Evolutionary conservation across 2,329 filamentous ascomycete species (phyloP).

Genomic region (Botrytis squamosa): DNA sequence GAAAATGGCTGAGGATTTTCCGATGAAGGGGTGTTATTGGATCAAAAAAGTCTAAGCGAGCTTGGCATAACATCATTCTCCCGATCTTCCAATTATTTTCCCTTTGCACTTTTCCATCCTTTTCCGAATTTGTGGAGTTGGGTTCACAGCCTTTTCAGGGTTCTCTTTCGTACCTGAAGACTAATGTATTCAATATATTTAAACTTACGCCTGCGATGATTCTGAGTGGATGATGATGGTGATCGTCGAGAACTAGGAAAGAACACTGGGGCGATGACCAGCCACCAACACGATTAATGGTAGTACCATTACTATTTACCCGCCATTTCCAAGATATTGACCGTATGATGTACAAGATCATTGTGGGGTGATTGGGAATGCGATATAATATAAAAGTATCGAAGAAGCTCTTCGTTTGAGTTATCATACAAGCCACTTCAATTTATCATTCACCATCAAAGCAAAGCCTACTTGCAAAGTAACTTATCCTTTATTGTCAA

Average conservation of each 20-base stretch:
- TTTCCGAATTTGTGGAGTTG: conserved; percentile 5
- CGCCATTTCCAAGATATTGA: conserved; percentile 10
- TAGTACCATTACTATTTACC: not conserved
- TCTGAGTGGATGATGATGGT: not conserved
- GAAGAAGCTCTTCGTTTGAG: not conserved
- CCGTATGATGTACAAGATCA: not conserved
- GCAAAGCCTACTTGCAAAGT: not conserved
- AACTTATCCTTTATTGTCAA: not conserved
- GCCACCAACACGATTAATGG: conserved; percentile 6
- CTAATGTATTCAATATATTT: not conserved
- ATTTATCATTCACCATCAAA: not conserved
- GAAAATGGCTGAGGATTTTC: conserved; percentile 52
- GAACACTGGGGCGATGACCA: conserved; percentile 4
- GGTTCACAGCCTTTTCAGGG: conserved; percentile 1
- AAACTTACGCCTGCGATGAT: not conserved
- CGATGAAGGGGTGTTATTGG: conserved; percentile 45
- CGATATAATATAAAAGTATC: conserved; percentile 8
- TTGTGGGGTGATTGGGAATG: conserved; percentile 3
- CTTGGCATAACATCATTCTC: conserved; percentile 19
- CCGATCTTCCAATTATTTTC: conserved; percentile 4
- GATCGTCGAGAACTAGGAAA: conserved; percentile 6
- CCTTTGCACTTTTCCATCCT: not conserved
- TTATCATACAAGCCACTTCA: not conserved
- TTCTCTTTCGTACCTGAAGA: conserved; percentile 2
- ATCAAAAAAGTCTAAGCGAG: conserved; percentile 3